Evolutionary conservation across 495 filamentous ascomycete species (phyloP).

Genomic region (Xylaria intraflava): DNA sequence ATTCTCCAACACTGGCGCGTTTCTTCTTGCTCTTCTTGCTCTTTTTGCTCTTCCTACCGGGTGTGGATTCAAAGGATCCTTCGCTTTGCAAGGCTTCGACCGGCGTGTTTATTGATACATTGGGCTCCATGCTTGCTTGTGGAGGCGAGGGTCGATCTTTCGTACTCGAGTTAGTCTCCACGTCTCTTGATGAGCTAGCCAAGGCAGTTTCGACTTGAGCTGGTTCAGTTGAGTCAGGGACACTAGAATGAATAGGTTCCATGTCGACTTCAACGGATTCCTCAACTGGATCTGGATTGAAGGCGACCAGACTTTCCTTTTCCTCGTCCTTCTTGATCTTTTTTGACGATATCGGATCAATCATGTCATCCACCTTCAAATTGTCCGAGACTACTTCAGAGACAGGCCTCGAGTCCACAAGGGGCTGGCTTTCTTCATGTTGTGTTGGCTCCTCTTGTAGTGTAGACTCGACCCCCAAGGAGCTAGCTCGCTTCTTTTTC

Average conservation of each 20-base stretch:
- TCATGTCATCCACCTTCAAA: background rate
- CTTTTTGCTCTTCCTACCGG: slow-evolving; percentile 6
- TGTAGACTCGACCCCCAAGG: background rate
- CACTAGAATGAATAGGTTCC: background rate
- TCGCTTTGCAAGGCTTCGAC: background rate
- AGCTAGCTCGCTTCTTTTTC: slow-evolving; percentile 15
- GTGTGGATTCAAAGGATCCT: background rate
- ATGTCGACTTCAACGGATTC: background rate
- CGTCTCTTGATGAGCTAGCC: background rate
- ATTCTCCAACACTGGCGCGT: slow-evolving; percentile 6
- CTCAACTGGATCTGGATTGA: background rate
- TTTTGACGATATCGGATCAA: background rate
- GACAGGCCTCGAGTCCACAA: background rate
- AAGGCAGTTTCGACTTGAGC: background rate
- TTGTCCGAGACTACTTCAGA: background rate
- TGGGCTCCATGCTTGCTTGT: background rate
- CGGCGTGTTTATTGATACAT: background rate
- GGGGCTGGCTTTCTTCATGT: background rate
- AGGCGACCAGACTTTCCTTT: background rate
- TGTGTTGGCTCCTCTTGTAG: background rate
- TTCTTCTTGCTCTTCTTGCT: slow-evolving; percentile 22
- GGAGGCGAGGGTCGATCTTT: background rate
- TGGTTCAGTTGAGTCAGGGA: background rate
- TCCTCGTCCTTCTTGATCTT: slow-evolving; percentile 3
- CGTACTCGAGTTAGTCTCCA: background rate